A percentile compares a stretch with the other conserved stretches of the same genome.
These are phyloP conservation scores for Penicillium sclerotiorum DNA, from an alignment of 2,329 filamentous ascomycete species.

Conservation along the genomic window DNA sequence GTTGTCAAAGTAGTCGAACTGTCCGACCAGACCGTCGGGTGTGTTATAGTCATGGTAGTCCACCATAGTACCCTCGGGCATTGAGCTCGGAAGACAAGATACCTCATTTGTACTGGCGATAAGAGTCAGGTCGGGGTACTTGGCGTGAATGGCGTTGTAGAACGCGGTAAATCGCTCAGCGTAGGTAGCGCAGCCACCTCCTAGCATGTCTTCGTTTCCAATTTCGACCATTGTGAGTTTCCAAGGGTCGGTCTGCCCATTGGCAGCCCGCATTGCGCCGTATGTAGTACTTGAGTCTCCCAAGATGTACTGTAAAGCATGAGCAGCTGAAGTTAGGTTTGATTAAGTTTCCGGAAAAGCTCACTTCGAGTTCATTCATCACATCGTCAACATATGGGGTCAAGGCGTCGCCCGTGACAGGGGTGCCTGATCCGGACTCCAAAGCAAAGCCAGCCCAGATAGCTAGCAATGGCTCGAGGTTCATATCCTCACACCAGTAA, in stretches of 20 bases:
- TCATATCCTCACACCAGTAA: constrained; percentile 10
- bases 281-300: constrained; percentile 57
- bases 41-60: constrained; percentile 57
- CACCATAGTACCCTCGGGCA: constrained; percentile 41
- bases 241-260: constrained; percentile 63
- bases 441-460: constrained; percentile 54
- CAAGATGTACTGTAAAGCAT: constrained; percentile 51
- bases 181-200: constrained; percentile 52
- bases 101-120: constrained; percentile 48
- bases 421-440: constrained; percentile 52
- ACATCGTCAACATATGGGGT: constrained; percentile 60
- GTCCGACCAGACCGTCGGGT: constrained; percentile 52
- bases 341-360: neutral
- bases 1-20: constrained; percentile 59
- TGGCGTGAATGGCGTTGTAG: constrained; percentile 57
- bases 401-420: constrained; percentile 52
- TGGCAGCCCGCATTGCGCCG: constrained; percentile 57
- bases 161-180: constrained; percentile 59
- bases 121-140: constrained; percentile 58
- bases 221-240: constrained; percentile 62
- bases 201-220: constrained; percentile 67
- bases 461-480: neutral
- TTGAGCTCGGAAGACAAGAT: constrained; percentile 22
- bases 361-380: constrained; percentile 59
- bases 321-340: neutral